Evolutionary conservation across 2,329 filamentous ascomycete species (phyloP), one percentile per base, ranked within the genome.

Genomic region (Aureobasidium mangrovei): DNA sequence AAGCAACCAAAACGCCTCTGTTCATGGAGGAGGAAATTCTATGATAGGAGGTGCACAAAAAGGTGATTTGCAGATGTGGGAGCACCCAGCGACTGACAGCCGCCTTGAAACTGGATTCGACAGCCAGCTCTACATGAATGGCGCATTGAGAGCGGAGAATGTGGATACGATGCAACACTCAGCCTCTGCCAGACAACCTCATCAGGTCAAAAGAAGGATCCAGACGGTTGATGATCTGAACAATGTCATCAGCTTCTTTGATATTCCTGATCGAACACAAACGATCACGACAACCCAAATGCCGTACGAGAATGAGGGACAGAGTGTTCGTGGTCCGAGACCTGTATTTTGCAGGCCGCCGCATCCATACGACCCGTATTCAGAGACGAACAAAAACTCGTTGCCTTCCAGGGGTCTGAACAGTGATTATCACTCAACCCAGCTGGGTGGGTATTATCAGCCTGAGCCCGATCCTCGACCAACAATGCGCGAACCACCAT

Each of bases 211-310:
- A 29, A 51, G 47, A 4, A 51, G 28, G 28, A 42, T 51, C 10
- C 47, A 42, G 29, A 36, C 47, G 12, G 47, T 42, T 9, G 47
- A 51, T 35, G 33, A 18, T 27, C 41, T 51, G 38, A 35, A 42
- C 12, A 29, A 51, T 9, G 24, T 51, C 18, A 41, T 36, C n/a
- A 41, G 38, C 10, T 27, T 18, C 9, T 35, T 31, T 29, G 9
- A 9, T 10, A 32, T 36, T 7, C 18, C 35, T 24, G 36, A 39
- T 24, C 46, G 36, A 40, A 35, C 36, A 8, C 12, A 5, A 38
- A 29, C 33, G 28, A 29, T 12, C n/a, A 32, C 32, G 7, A 4
- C n/a, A n/a, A n/a, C 28, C 12, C 10, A n/a, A 18, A 24, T 18
- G 36, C 46, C 27, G n/a, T 40, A n/a, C 36, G 36, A 6, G 3